Evolutionary conservation across 495 filamentous ascomycete genomes (phyloP), one percentile per base, ranked within the genome.

Genomic region (Saxophila tyrrhenica): DNA sequence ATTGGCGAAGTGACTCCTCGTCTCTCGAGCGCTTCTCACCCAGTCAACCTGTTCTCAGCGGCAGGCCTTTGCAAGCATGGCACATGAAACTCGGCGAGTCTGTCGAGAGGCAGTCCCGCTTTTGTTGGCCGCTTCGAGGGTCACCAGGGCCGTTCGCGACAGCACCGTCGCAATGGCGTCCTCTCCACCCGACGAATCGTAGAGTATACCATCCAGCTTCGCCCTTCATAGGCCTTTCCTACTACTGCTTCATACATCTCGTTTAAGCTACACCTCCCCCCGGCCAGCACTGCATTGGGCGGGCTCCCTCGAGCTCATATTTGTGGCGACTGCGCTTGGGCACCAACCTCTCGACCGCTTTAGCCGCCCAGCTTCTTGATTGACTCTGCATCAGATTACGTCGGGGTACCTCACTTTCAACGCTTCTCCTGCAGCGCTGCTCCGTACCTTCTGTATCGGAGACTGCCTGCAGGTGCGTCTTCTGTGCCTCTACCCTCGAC

Each of bases 321-420:
- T 45, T 60, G 48, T 56, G 46, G 52, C 56, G 29, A 48, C 22
- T 25, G 35, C 48, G 56, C 45, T 52, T 22, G 41, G 42, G 16
- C 43, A 20, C 38, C 54, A 19, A n/a, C 29, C 15, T 20, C 41
- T 48, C 1, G 25, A 50, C 21, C n/a, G 41, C 11, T 35, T 41
- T 60, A 56, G 43, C 23, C 58, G 53, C 53, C 53, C 8, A 48
- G 13, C 24, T 48, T n/a, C 52, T 48, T 35, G 48, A 48, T 58
- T 54, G 56, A 23, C 50, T 50, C 21, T 21, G 50, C 45, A 43
- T 51, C 52, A 51, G 39, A 60, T 60, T 60, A 51, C 46, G 48
- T 46, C 57, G 42, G 39, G 32, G 35, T 11, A 25, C 41, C 41
- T 41, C 19, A 23, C 21, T 35, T 25, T 43, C 20, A 41, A 60